Evolutionary conservation across 768 basidiomycete species (phyloP).

Genomic region (Boletales sp.): DNA sequence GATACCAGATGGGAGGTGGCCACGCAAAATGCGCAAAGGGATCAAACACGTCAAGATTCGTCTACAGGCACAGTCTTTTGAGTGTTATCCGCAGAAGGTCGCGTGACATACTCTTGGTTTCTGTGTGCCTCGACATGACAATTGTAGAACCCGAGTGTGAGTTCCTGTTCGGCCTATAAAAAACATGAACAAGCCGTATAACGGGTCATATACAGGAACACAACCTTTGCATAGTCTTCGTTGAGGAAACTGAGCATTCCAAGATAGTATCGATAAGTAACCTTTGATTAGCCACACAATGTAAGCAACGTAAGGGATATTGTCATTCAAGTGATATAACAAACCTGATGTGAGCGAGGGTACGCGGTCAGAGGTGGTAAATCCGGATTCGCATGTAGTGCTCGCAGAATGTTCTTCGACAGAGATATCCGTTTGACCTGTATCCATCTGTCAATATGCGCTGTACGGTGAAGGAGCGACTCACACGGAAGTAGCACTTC

Average conservation of each 20-base stretch:
- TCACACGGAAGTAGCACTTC: constrained; percentile 91
- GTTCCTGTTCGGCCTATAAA: constrained; percentile 76
- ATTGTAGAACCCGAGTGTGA: constrained; percentile 82
- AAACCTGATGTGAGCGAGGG: constrained; percentile 83
- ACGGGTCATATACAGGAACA: constrained; percentile 3
- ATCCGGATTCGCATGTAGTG: constrained; percentile 80
- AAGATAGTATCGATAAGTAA: constrained; percentile 91
- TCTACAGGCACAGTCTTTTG: constrained; percentile 36
- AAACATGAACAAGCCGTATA: not conserved
- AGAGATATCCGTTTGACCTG: constrained; percentile 90
- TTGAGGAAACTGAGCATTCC: constrained; percentile 94
- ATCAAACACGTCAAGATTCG: constrained; percentile 90
- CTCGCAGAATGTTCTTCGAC: constrained; percentile 88
- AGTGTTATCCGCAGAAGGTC: not conserved
- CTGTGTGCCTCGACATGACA: constrained; percentile 66
- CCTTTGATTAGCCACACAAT: constrained; percentile 26
- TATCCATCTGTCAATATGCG: not conserved
- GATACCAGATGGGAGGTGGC: constrained; percentile 74
- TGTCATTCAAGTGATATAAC: constrained; percentile 14
- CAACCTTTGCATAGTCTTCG: constrained; percentile 83
- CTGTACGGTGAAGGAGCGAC: constrained; percentile 23
- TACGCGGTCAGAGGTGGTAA: constrained; percentile 74
- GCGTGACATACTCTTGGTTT: constrained; percentile 76
- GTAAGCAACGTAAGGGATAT: constrained; percentile 5
- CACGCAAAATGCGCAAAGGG: constrained; percentile 83